A percentile compares a stretch with the other conserved stretches of the same genome.
These are phyloP conservation scores for Neobulgaria alba DNA, from an alignment of 2,329 filamentous ascomycete species.

Conservation along the genomic window DNA sequence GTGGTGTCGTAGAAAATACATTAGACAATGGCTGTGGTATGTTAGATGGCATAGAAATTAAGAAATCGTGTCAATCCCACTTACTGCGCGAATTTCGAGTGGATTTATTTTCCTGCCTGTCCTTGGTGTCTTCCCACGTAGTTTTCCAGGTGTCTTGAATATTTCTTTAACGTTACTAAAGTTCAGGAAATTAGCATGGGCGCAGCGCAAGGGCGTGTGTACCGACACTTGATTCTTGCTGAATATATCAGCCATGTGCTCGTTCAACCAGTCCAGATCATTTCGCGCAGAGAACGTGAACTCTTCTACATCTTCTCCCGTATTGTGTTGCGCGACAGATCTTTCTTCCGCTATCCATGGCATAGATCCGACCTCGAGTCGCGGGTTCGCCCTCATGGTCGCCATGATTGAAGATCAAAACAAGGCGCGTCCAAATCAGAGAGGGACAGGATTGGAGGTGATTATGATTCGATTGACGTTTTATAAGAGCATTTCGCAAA, in stretches of 20 bases:
- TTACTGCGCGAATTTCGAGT: slow-evolving; percentile 54
- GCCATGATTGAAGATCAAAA: slow-evolving; percentile 28
- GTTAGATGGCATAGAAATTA: slow-evolving; percentile 15
- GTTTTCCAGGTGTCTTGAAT: slow-evolving; percentile 87
- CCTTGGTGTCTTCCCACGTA: slow-evolving; percentile 73
- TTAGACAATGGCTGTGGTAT: slow-evolving; percentile 47
- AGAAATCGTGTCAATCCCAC: slow-evolving; percentile 25
- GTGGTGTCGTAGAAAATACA: slow-evolving; percentile 47
- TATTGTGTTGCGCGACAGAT: slow-evolving; percentile 65
- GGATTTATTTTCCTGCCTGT: slow-evolving; percentile 55
- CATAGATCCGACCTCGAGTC: slow-evolving; percentile 66
- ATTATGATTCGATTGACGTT: slow-evolving; percentile 5
- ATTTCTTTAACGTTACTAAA: slow-evolving; percentile 73
- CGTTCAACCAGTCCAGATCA: slow-evolving; percentile 96
- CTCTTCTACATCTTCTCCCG: slow-evolving; percentile 79
- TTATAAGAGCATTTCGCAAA: slow-evolving; percentile 22
- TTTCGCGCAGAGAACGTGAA: slow-evolving; percentile 87
- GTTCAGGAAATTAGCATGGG: slow-evolving; percentile 10
- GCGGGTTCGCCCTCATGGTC: slow-evolving; percentile 34
- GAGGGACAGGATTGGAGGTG: slow-evolving; percentile 2
- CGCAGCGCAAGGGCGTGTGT: slow-evolving; percentile 15
- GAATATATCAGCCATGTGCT: slow-evolving; percentile 95
- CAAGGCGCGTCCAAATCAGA: slow-evolving; percentile 23
- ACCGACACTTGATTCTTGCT: slow-evolving; percentile 77
- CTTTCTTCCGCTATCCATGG: slow-evolving; percentile 84